Conservation (phyloP, 2,329 filamentous ascomycete genomes). For the Cylindrodendrum hubeiense region DNA sequence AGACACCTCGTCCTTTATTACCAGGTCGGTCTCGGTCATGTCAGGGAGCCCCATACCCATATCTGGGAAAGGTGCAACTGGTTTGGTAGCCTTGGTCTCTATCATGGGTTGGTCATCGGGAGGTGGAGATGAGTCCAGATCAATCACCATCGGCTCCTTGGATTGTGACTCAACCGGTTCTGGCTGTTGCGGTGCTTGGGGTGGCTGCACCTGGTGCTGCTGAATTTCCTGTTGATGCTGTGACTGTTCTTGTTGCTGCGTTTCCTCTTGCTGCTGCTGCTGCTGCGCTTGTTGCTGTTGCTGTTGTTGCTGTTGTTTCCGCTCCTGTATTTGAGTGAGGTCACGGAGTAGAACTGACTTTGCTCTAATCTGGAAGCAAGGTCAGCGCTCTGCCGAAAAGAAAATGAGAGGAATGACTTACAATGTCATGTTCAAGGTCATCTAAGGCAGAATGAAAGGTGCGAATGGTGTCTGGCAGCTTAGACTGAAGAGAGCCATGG, state of each 20-base stretch:
- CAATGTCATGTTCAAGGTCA: constrained; percentile 69
- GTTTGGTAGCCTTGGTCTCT: constrained; percentile 52
- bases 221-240: constrained; percentile 40
- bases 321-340: constrained; percentile 55
- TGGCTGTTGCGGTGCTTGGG: constrained; percentile 35
- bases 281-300: constrained; percentile 29
- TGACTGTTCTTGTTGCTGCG: constrained; percentile 51
- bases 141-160: constrained; percentile 52
- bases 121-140: constrained; percentile 51
- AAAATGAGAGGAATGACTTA: constrained; percentile 47
- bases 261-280: constrained; percentile 22
- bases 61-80: constrained; percentile 67
- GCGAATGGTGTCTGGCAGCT: constrained; percentile 60
- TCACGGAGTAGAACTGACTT: constrained; percentile 69
- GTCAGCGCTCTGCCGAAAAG: constrained; percentile 19
- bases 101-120: constrained; percentile 49
- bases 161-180: constrained; percentile 51
- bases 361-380: constrained; percentile 53
- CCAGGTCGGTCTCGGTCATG: constrained; percentile 31
- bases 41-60: constrained; percentile 64
- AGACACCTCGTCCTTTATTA: constrained; percentile 39
- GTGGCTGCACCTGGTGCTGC: constrained; percentile 25
- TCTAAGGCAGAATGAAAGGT: constrained; percentile 67
- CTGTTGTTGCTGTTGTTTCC: constrained; percentile 38
- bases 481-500: constrained; percentile 52